A percentile compares a stretch with the other conserved stretches of the same genome.
Evolutionary conservation across 1,139 yeast species (phyloP).

Genomic region (Pichia sp.): DNA sequence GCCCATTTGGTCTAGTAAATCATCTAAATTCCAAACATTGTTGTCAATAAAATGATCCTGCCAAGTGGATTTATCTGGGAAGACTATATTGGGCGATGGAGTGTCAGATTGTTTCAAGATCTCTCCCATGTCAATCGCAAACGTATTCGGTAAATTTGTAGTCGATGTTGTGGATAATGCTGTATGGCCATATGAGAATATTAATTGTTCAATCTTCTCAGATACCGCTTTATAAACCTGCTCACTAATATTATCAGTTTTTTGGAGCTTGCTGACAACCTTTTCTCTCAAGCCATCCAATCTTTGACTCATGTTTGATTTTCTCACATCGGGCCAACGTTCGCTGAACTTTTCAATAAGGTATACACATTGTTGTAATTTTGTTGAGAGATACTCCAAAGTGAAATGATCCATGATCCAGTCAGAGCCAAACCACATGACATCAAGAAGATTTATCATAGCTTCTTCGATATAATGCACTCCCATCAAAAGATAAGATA

Average conservation of each 20-base stretch:
- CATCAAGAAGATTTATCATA: slow-evolving; percentile 14
- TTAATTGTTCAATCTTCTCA: slow-evolving; percentile 13
- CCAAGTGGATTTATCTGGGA: slow-evolving; percentile 17
- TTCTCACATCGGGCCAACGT: slow-evolving; percentile 19
- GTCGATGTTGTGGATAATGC: background rate
- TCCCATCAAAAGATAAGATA: slow-evolving; percentile 17
- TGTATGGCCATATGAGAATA: slow-evolving; percentile 13
- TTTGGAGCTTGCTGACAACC: slow-evolving; percentile 8
- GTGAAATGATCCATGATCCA: slow-evolving; percentile 17
- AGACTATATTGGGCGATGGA: background rate
- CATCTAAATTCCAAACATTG: slow-evolving; percentile 11
- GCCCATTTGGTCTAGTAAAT: slow-evolving; percentile 4
- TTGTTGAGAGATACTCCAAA: slow-evolving; percentile 11
- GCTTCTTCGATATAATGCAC: slow-evolving; percentile 18
- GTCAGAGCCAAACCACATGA: slow-evolving; percentile 17
- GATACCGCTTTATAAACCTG: slow-evolving; percentile 6
- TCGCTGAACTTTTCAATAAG: slow-evolving; percentile 14
- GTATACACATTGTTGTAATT: slow-evolving; percentile 10
- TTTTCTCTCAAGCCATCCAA: slow-evolving; percentile 7
- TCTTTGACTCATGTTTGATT: slow-evolving; percentile 11
- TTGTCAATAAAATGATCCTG: slow-evolving; percentile 14
- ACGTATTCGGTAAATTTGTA: background rate
- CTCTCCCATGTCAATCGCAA: too few relatives aligned
- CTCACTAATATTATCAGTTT: background rate
- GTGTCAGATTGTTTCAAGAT: too few relatives aligned